Conservation (phyloP, 768 basidiomycete species). For the Hortiboletus flavorubellus region DNA sequence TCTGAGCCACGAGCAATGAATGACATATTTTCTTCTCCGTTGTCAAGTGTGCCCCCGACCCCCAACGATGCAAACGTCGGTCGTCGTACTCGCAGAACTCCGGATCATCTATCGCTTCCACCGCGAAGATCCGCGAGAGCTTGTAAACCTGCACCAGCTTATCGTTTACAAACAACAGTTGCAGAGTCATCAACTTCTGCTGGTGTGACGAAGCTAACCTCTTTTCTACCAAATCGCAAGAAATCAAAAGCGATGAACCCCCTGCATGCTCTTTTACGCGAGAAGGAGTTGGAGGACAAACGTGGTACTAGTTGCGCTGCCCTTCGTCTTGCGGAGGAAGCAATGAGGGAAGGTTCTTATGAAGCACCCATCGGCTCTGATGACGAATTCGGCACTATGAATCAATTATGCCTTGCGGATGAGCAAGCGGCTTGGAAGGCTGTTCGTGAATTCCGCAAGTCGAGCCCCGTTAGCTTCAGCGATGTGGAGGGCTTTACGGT, state of each 20-base stretch:
- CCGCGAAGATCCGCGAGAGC: conserved; percentile 18
- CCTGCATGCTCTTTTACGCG: conserved; percentile 51
- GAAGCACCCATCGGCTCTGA: conserved; percentile 17
- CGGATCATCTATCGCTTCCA: conserved; percentile 3
- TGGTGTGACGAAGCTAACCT: neutral
- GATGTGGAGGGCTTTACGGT: conserved; percentile 34
- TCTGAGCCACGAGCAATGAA: neutral
- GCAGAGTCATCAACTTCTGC: conserved; percentile 4
- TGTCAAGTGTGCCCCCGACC: conserved; percentile 22
- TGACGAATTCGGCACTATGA: conserved; percentile 21
- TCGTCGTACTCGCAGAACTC: neutral
- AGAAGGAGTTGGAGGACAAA: conserved; percentile 38
- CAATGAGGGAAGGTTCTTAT: conserved; percentile 31
- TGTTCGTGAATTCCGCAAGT: conserved; percentile 26
- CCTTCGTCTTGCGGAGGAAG: conserved; percentile 44
- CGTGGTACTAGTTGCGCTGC: conserved; percentile 39
- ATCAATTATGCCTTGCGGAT: conserved; percentile 26
- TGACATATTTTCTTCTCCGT: conserved; percentile 19
- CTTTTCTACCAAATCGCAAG: conserved; percentile 13
- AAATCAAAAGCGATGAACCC: conserved; percentile 41
- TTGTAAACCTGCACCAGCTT: conserved; percentile 13
- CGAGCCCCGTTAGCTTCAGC: conserved; percentile 10
- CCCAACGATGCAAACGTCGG: neutral
- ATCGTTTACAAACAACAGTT: conserved; percentile 12
- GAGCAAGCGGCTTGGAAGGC: conserved; percentile 41